Percentiles rank a stretch among this genome's conserved stretches.
Conservation (phyloP, 352 stramenopile species). For the Pythium rhizo-oryzae region DNA sequence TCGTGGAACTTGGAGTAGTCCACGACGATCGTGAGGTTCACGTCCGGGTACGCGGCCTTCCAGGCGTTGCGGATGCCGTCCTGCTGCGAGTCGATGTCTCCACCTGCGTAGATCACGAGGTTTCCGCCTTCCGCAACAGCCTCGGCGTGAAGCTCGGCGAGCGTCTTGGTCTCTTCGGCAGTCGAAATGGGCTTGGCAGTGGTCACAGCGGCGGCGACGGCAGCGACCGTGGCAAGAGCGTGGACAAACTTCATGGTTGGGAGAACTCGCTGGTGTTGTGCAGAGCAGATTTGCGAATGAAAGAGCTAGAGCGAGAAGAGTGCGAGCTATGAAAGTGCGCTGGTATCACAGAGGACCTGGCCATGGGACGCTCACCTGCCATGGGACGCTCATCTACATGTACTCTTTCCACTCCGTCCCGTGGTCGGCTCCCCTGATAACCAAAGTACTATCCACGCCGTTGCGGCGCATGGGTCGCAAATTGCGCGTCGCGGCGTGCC, state of each 20-base stretch:
- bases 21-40: constrained; percentile 65
- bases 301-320: neutral
- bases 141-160: constrained; percentile 48
- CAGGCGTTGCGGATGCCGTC: neutral
- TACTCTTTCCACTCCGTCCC: too few species aligned
- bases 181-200: neutral
- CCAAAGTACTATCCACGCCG: neutral
- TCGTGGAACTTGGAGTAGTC: constrained; percentile 65
- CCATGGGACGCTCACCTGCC: too few species aligned
- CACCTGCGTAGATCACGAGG: constrained; percentile 48
- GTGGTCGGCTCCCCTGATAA: too few species aligned
- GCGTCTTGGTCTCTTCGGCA: constrained; percentile 15
- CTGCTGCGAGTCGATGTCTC: constrained; percentile 29
- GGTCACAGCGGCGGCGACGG: neutral
- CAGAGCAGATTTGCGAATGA: neutral
- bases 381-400: too few species aligned
- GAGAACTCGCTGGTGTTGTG: neutral
- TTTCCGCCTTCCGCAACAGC: constrained; percentile 56
- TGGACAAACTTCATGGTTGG: neutral
- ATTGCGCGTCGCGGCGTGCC: neutral
- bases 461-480: neutral
- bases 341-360: neutral
- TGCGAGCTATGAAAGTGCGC: too few species aligned
- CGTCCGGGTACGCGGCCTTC: constrained; percentile 37
- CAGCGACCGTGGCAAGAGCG: neutral